Evolutionary conservation across 768 basidiomycete species (phyloP), one percentile per base, ranked within the genome.

Genomic region (Leccinum aurantiacum): DNA sequence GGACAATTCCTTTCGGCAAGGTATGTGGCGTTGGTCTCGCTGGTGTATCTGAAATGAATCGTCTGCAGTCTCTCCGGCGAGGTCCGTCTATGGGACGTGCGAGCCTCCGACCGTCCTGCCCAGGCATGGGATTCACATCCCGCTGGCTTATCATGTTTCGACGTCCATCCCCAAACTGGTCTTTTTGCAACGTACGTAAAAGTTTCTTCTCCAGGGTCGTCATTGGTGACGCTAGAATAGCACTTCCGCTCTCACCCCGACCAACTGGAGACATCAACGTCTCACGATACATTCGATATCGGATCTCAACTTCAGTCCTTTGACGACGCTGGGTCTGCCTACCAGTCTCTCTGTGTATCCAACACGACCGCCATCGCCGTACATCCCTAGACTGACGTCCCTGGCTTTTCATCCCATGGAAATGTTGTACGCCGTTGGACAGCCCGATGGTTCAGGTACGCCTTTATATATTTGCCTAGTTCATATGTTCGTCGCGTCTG

Each of bases 31-130:
- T 35, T 13, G 51, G 3, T 55, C 15, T 29, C 6, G 38, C 13
- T 0, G 7, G n/a, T 10, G n/a, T 38, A 33, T n/a, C 3, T 11
- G 55, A 25, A 13, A 58, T 56, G 10, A n/a, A 61, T 44, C 38
- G 44, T 44, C 13, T 29, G 15, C 65, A 98, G 97, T 67, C 74
- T 93, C 71, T 90, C 92, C 67, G 97, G 97, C 1, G 87, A 91
- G 66, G 89, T 97, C 46, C 90, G 90, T 67, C 75, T 98, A 9
- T 98, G 95, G 89, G 97, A 99, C 74, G 76, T 91, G 31, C 87
- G 97, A 57, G 81, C 83, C 17, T 65, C 79, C 3, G 84, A 89
- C 48, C 74, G 73, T 31, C 81, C 91, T 6, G 69, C 84, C 13
- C 78, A 84, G 53, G 81, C 83, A 41, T 86, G 90, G 81, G 80